A percentile compares a stretch with the other conserved stretches of the same genome.
phyloP scores from a whole-genome alignment of 352 stramenopile genomes.

The Globisporangium acanthophoron region DNA sequence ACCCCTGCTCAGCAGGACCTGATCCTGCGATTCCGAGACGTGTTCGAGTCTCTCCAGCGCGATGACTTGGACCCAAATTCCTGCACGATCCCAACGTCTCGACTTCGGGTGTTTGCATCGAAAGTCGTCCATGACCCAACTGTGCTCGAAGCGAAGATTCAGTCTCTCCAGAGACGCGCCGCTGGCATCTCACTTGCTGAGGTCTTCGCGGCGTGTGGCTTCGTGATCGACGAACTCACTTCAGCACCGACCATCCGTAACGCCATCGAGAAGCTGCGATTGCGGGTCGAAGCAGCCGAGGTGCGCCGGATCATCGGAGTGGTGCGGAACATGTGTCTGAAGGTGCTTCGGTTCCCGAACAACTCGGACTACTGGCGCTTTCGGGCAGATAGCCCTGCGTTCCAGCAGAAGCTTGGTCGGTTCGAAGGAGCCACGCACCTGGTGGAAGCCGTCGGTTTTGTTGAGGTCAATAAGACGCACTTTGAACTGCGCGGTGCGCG shows the following conservation, averaged over 20 bases:
- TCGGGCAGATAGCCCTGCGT: slow-evolving; percentile 42
- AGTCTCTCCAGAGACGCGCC: slow-evolving; percentile 35
- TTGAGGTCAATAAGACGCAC: slow-evolving; percentile 45
- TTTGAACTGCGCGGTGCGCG: slow-evolving; percentile 48
- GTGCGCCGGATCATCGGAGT: slow-evolving; percentile 49
- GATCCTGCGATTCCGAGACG: slow-evolving; percentile 58
- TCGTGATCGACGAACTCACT: slow-evolving; percentile 63
- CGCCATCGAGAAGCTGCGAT: slow-evolving; percentile 45
- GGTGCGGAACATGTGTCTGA: slow-evolving; percentile 50
- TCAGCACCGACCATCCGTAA: slow-evolving; percentile 46
- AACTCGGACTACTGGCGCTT: slow-evolving; percentile 71
- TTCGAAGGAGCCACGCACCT: slow-evolving; percentile 55
- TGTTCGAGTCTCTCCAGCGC: slow-evolving; percentile 39
- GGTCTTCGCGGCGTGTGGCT: slow-evolving; percentile 50
- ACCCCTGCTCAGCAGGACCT: slow-evolving; percentile 50
- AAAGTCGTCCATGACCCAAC: slow-evolving; percentile 36
- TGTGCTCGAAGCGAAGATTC: slow-evolving; percentile 32
- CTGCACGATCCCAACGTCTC: slow-evolving; percentile 27
- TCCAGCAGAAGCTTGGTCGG: slow-evolving; percentile 56
- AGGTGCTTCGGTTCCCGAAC: slow-evolving; percentile 65
- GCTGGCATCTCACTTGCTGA: slow-evolving; percentile 53
- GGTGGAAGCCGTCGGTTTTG: slow-evolving; percentile 51
- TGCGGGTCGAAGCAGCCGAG: slow-evolving; percentile 41
- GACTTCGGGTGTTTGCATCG: slow-evolving; percentile 37
- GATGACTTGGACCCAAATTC: slow-evolving; percentile 12